These are phyloP conservation scores for Apiotrichum domesticum DNA, from an alignment of 1,284 basidiomycete species.

Conservation along the genomic window DNA sequence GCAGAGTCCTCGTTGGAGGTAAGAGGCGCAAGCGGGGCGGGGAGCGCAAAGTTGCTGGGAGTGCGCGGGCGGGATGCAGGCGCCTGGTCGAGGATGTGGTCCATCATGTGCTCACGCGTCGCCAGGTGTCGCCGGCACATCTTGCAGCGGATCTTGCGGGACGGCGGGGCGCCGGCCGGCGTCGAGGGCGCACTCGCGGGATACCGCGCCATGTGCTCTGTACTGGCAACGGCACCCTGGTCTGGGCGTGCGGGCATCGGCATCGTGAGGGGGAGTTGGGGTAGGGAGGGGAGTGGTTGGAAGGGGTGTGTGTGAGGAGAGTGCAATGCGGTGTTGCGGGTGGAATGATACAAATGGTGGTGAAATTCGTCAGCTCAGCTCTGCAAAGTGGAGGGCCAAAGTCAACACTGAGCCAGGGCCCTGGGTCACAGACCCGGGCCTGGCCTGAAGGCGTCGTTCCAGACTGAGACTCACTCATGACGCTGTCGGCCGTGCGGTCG, in stretches of 20 bases:
- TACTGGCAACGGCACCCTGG: slow-evolving; percentile 59
- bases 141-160: slow-evolving; percentile 68
- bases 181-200: slow-evolving; percentile 61
- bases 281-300: neutral
- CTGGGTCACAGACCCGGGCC: too few relatives aligned
- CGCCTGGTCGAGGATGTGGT: slow-evolving; percentile 58
- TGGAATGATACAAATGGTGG: neutral
- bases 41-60: slow-evolving; percentile 30
- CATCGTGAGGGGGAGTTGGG: neutral
- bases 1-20: slow-evolving; percentile 3
- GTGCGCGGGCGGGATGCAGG: slow-evolving; percentile 34
- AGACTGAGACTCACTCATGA: slow-evolving; percentile 57
- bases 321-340: neutral
- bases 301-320: too few relatives aligned
- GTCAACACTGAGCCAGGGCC: too few relatives aligned
- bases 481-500: slow-evolving; percentile 62
- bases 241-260: slow-evolving; percentile 46
- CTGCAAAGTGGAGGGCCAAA: slow-evolving; percentile 2
- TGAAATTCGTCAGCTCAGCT: neutral
- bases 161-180: slow-evolving; percentile 45
- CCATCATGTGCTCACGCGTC: slow-evolving; percentile 81
- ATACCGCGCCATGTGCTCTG: slow-evolving; percentile 67
- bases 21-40: slow-evolving; percentile 5
- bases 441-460: too few relatives aligned
- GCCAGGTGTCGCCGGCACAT: slow-evolving; percentile 86